A percentile compares a stretch with the other conserved stretches of the same genome.
Conservation (phyloP, 768 basidiomycete species). For the Paxillus rubicundulus region DNA sequence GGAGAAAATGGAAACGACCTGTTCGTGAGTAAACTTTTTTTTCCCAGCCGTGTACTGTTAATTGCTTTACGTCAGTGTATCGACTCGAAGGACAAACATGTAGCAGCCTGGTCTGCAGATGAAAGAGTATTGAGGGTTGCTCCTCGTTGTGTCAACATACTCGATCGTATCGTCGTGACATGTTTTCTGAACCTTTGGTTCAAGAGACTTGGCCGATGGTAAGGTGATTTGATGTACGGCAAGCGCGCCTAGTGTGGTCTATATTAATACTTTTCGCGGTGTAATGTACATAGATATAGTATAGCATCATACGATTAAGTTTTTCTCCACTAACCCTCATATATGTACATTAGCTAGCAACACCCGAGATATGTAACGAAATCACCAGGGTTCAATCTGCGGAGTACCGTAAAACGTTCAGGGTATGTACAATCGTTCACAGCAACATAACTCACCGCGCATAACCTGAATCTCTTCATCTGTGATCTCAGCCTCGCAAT, state of each 20-base stretch:
- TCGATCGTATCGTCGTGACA: conserved; percentile 54
- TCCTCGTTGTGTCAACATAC: conserved; percentile 36
- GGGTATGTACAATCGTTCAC: no score
- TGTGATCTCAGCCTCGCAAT: no score
- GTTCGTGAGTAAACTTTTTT: conserved; percentile 35
- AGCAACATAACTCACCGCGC: no score
- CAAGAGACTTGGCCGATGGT: conserved; percentile 44
- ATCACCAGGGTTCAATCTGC: no score
- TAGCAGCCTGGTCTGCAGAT: conserved; percentile 47
- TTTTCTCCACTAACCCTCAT: no score
- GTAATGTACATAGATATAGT: neutral
- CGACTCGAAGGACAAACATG: conserved; percentile 45
- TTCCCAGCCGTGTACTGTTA: neutral
- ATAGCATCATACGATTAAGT: no score
- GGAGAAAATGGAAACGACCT: conserved; percentile 43
- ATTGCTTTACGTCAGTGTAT: conserved; percentile 40
- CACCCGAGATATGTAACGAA: no score
- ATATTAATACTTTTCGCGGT: neutral
- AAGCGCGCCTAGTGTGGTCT: neutral
- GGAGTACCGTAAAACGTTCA: no score
- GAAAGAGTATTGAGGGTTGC: conserved; percentile 40
- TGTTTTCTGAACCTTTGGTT: conserved; percentile 54
- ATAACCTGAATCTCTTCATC: no score
- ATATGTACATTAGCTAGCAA: no score
- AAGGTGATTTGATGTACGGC: conserved; percentile 7